Percentiles rank a stretch among this genome's conserved stretches.
Evolutionary conservation across 1,284 basidiomycete species (phyloP).

Genomic region (Puccinia horiana): DNA sequence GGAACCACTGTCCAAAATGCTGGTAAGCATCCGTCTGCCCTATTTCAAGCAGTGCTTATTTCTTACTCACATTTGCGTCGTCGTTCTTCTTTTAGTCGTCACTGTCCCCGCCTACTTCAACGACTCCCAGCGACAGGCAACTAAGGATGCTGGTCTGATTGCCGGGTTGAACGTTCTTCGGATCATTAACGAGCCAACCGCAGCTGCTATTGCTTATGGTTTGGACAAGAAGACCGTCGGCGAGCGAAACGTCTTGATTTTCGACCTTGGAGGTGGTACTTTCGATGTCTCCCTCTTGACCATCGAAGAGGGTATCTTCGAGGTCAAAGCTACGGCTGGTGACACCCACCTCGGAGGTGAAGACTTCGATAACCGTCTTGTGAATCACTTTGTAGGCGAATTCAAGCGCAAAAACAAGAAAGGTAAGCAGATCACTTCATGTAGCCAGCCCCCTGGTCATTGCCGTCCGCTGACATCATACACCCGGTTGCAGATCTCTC

Average conservation of each 20-base stretch:
- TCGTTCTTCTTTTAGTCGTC: not conserved
- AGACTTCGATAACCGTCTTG: conserved; percentile 97
- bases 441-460: too few relatives aligned
- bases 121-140: conserved; percentile 92
- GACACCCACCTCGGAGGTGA: conserved; percentile 99
- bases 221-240: conserved; percentile 78
- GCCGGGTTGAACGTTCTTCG: conserved; percentile 88
- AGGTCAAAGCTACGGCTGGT: conserved; percentile 98
- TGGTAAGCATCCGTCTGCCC: conserved; percentile 64
- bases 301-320: conserved; percentile 98
- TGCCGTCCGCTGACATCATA: conserved; percentile 4
- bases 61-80: conserved; percentile 8
- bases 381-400: conserved; percentile 96
- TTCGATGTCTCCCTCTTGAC: conserved; percentile 98
- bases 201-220: conserved; percentile 92
- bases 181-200: conserved; percentile 95
- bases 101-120: conserved; percentile 94
- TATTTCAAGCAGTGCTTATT: not conserved
- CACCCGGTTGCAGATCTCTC: conserved; percentile 70
- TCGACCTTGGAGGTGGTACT: conserved; percentile 97
- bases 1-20: conserved; percentile 84
- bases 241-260: conserved; percentile 92
- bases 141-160: conserved; percentile 89
- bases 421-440: conserved; percentile 62
- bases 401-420: conserved; percentile 99